phyloP scores from a whole-genome alignment of 352 stramenopile genomes.

The Aphanomyces cochlioides region DNA sequence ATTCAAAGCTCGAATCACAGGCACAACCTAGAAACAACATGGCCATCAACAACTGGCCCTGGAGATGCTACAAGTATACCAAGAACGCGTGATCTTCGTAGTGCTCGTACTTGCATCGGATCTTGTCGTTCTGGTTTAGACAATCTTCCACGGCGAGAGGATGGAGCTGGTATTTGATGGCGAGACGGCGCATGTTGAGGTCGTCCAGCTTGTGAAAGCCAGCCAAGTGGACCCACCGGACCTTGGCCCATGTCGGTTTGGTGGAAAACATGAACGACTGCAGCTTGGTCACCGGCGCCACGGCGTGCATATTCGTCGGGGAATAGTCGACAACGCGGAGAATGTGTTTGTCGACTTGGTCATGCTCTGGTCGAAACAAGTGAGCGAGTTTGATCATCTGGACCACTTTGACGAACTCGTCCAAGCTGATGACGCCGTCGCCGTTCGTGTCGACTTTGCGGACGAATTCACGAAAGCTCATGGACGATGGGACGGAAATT shows the following conservation, averaged over 20 bases:
- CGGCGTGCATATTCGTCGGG: constrained; percentile 61
- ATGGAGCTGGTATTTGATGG: constrained; percentile 79
- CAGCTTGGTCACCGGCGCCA: constrained; percentile 62
- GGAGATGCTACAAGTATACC: background rate
- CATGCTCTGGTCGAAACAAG: constrained; percentile 64
- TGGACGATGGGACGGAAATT: constrained; percentile 59
- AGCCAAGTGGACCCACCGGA: constrained; percentile 71
- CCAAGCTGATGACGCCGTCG: constrained; percentile 79
- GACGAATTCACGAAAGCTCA: constrained; percentile 68
- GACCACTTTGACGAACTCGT: constrained; percentile 80
- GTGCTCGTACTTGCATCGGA: constrained; percentile 81
- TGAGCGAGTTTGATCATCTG: constrained; percentile 87
- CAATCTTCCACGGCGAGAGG: constrained; percentile 80
- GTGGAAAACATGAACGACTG: constrained; percentile 84
- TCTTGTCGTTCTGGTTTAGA: constrained; percentile 58
- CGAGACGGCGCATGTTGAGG: constrained; percentile 58
- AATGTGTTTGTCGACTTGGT: constrained; percentile 29
- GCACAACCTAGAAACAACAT: constrained; percentile 16
- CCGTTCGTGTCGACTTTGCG: constrained; percentile 74
- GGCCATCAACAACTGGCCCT: background rate
- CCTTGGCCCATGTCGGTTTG: constrained; percentile 66
- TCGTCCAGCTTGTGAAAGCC: constrained; percentile 59
- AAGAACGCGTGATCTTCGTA: constrained; percentile 82
- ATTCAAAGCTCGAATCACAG: background rate
- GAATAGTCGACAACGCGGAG: constrained; percentile 80